A percentile compares a stretch with the other conserved stretches of the same genome.
Evolutionary conservation across 495 filamentous ascomycete genomes (phyloP).

Genomic region (Trichoderma asperelloides): DNA sequence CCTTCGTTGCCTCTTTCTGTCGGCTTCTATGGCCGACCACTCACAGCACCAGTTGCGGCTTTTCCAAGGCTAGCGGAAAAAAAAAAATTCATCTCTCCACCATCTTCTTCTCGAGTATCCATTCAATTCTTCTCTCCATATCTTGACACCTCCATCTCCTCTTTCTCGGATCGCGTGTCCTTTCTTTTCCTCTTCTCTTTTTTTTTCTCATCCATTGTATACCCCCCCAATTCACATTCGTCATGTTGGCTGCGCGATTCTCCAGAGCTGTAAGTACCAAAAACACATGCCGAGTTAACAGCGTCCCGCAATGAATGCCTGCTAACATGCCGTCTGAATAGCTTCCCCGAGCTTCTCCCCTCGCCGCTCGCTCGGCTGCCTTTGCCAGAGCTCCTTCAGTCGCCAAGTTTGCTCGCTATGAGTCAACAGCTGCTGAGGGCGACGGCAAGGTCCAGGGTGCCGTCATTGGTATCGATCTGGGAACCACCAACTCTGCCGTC

Average conservation of each 20-base stretch:
- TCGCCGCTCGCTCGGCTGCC: constrained; percentile 50
- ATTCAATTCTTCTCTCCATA: constrained; percentile 10
- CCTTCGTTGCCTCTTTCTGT: constrained; percentile 9
- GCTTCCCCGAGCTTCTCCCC: constrained; percentile 57
- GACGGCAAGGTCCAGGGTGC: constrained; percentile 74
- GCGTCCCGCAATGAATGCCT: constrained; percentile 16
- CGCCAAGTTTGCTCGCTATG: constrained; percentile 53
- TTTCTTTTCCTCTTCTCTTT: constrained; percentile 18
- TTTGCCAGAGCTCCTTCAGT: constrained; percentile 38
- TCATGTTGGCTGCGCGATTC: constrained; percentile 57
- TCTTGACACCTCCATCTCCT: constrained; percentile 12
- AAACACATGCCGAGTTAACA: neutral
- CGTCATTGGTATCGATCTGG: constrained; percentile 98
- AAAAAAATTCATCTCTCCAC: constrained; percentile 7
- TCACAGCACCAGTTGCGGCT: neutral
- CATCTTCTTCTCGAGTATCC: constrained; percentile 7
- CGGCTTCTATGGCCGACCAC: constrained; percentile 11
- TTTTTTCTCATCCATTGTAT: constrained; percentile 19
- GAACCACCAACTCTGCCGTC: constrained; percentile 97
- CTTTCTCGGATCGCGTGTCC: constrained; percentile 22
- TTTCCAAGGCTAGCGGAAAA: constrained; percentile 10
- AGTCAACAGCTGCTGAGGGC: constrained; percentile 54
- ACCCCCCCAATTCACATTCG: constrained; percentile 33
- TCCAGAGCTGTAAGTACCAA: constrained; percentile 53
- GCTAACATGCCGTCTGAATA: constrained; percentile 30